Evolutionary conservation across 148 eudicot species (phyloP), one percentile per base, ranked within the genome.

Genomic region (Drosera capensis): DNA sequence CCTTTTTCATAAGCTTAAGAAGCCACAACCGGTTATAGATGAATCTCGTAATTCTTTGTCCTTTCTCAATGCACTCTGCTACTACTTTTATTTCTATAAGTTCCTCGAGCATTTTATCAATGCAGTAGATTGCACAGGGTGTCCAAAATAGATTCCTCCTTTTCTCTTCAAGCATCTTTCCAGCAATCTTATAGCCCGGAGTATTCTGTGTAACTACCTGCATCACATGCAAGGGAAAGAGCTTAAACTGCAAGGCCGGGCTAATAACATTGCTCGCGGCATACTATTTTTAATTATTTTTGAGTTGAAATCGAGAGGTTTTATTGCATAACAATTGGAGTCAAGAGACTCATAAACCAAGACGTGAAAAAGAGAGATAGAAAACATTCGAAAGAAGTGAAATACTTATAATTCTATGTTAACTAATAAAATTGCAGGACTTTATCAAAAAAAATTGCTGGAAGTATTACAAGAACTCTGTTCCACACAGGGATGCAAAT

Each of bases 91-190:
- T 63, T 64, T 77, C 80, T 49, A 53, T 40, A 55, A 82, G 75
- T 58, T 80, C 94, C 71, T 78, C 86, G 43, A 88, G 88, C 51
- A 88, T 73, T 55, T 41, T 65, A 56, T 88, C 86, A 50, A 75
- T 80, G 58, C 84, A 79, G 52, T 77, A 68, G 49, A 74, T 58
- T 49, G 80, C 78, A 80, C 96, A 88, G 45, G 96, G 94, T 23
- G 86, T 83, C 96, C 96, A 88, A 59, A 68, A 88, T 52, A 88
- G 53, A 5, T 60, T 68, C 52, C 58, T 78, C 46, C 96, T 62
- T 66, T 78, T 88, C 20, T 83, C 94, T 71, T 82, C 92, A 53
- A 88, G 80, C 96, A 88, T 77, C 72, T 88, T 83, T 39, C 96
- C 96, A 49, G 94, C 96, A 66, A 73, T 64, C 61, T 71, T 77